phyloP scores from a whole-genome alignment of 345 rosid genomes.

The Fremontodendron californicum region DNA sequence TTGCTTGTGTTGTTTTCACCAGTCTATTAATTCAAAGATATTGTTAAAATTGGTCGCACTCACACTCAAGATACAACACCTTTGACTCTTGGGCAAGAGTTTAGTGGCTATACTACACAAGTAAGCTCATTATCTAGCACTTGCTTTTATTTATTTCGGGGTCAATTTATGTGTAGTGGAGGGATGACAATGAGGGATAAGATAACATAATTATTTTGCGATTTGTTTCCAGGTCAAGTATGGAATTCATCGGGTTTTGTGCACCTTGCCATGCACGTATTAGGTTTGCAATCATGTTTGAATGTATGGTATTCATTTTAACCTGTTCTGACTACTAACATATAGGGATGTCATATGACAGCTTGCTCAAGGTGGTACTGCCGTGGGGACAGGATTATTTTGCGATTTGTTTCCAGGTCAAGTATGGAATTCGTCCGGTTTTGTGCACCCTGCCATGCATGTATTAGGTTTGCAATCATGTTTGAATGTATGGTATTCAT shows the following conservation, averaged over 20 bases:
- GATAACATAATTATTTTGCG: background rate
- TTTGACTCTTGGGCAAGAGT: constrained; percentile 95
- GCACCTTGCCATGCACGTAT: constrained; percentile 77
- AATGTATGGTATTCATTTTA: too few species aligned
- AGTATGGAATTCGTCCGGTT: constrained; percentile 75
- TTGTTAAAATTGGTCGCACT: constrained; percentile 89
- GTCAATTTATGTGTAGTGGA: background rate
- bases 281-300: constrained; percentile 65
- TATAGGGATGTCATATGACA: too few species aligned
- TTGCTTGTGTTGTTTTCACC: constrained; percentile 8
- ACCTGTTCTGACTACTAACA: too few species aligned
- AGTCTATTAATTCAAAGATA: constrained; percentile 80
- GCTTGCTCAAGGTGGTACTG: too few species aligned
- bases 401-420: constrained; percentile 48
- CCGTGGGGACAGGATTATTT: too few species aligned
- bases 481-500: constrained; percentile 1
- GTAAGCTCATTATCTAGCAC: constrained; percentile 31
- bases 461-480: too few species aligned
- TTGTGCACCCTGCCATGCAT: constrained; percentile 67
- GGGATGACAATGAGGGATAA: background rate
- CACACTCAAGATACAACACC: constrained; percentile 99
- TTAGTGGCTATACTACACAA: constrained; percentile 92
- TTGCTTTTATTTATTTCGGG: background rate
- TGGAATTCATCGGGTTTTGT: constrained; percentile 68
- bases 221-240: constrained; percentile 61